Evolutionary conservation across 148 eudicot species (phyloP).

Genomic region (Fagopyrum tataricum): DNA sequence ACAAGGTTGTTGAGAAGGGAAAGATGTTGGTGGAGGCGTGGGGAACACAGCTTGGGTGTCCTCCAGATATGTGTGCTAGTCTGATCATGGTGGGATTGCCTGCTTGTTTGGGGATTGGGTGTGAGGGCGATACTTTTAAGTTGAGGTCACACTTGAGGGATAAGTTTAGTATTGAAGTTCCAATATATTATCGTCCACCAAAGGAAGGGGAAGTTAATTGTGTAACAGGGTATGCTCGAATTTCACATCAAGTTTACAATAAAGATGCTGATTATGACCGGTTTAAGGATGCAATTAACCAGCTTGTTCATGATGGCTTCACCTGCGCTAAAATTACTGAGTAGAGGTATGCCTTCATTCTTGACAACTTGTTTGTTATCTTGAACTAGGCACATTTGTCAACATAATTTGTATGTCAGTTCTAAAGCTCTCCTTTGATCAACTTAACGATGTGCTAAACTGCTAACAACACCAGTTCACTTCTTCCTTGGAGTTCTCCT

Average conservation of each 20-base stretch:
- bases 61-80: conserved; percentile 81
- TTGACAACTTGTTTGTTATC: not conserved
- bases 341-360: conserved; percentile 29
- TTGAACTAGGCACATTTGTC: too few relatives aligned
- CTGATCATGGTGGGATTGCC: conserved; percentile 89
- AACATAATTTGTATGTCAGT: not conserved
- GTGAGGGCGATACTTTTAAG: conserved; percentile 53
- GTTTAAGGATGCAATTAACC: conserved; percentile 78
- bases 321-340: conserved; percentile 42
- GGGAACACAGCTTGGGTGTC: conserved; percentile 72
- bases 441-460: not conserved
- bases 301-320: conserved; percentile 55
- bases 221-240: conserved; percentile 83
- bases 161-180: conserved; percentile 69
- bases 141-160: conserved; percentile 71
- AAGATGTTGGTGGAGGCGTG: conserved; percentile 67
- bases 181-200: conserved; percentile 60
- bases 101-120: conserved; percentile 43
- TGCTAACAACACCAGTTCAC: not conserved
- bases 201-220: conserved; percentile 50
- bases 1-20: conserved; percentile 75
- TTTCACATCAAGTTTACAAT: conserved; percentile 90
- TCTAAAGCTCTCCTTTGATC: not conserved
- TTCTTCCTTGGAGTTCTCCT: not conserved
- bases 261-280: conserved; percentile 50